Evolutionary conservation across 2,329 filamentous ascomycete genomes (phyloP), one percentile per base, ranked within the genome.

Genomic region (Aulographum hederae): DNA sequence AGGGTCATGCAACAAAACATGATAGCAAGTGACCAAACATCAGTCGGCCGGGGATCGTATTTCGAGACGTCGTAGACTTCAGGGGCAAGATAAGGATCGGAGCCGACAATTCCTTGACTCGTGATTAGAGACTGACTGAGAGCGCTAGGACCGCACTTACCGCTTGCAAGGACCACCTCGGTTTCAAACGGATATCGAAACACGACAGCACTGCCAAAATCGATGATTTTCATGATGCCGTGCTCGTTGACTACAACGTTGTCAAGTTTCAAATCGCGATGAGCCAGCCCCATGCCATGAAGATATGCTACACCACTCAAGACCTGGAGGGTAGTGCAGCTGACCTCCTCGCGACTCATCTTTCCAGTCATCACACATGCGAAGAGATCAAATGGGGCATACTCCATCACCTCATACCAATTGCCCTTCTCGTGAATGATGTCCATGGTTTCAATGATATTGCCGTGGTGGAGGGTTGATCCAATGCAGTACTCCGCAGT

Each of bases 321-420:
- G 39, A 98, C 94, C 52, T 98, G 89, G 41, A 95, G 61, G 45
- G 93, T 95, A 37, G 76, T 77, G 54, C 89, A 98, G 3, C 74
- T 75, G 37, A 95, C 70, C 52, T 98, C 89, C 43, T 92, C 78
- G 36, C 82, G 73, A 26, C 72, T 71, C 89, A 98, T 98, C 56
- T 84, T 92, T 21, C 89, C 89, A 0, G 89, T 95, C 89, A 98
- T 98, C 41, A 98, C 89, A 40, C 91, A 93, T 10, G 89, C 89
- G 50, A 98, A 98, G 18, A 98, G 66, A 51, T 98, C 89, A 47
- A 66, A 98, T 0, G 89, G 89, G 8, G 85, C 89, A 47, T 92
- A 98, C 50, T 98, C 89, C 89, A 98, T 98, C 26, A 98, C 89
- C 48, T 95, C 86, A 46, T 84, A 98, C 82, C 89, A 98, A 40